Evolutionary conservation across 768 basidiomycete species (phyloP), one percentile per base, ranked within the genome.

Genomic region (Favolaschia claudopus): DNA sequence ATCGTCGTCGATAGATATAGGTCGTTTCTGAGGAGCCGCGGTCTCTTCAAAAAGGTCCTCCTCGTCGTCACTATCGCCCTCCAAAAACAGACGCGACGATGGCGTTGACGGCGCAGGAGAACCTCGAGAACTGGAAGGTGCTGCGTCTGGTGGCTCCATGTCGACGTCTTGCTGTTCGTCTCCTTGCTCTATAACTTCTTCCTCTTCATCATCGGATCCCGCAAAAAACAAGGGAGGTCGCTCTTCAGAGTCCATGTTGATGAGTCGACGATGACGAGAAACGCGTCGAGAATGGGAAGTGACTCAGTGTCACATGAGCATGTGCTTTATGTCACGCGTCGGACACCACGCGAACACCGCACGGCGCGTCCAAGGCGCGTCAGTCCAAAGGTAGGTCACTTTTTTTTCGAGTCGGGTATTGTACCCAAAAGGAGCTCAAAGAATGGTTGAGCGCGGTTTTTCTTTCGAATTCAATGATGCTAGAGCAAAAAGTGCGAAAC

Each of bases 221-320:
- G 85, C 82, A 70, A 91, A 89, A 68, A 91, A 90, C 10, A 82
- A 72, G 7, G 70, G 72, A 27, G 72, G 69, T 19, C 79, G 77
- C 28, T 78, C 73, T 17, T 59, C 69, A 22, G 66, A 65, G 20
- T 75, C 29, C 38, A 68, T 59, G 32, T 67, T 64, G 15, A 10
- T 31, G 60, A 24, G 65, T 75, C 70, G 37, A 72, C 66, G 65
- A 74, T 72, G 40, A 44, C 24, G 25, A 27, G 42, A n/a, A n/a
- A n/a, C 42, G 38, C 38, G 38, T 39, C 38, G 37, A 32, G n/a
- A n/a, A n/a, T n/a, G n/a, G n/a, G n/a, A n/a, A n/a, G n/a, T n/a
- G n/a, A n/a, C n/a, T n/a, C n/a, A n/a, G n/a, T n/a, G n/a, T n/a
- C n/a, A n/a, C n/a, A n/a, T n/a, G n/a, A n/a, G n/a, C n/a, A n/a